A percentile compares a stretch with the other conserved stretches of the same genome.
phyloP scores from a whole-genome alignment of 2,329 filamentous ascomycete species.

The Trichoderma sp. region DNA sequence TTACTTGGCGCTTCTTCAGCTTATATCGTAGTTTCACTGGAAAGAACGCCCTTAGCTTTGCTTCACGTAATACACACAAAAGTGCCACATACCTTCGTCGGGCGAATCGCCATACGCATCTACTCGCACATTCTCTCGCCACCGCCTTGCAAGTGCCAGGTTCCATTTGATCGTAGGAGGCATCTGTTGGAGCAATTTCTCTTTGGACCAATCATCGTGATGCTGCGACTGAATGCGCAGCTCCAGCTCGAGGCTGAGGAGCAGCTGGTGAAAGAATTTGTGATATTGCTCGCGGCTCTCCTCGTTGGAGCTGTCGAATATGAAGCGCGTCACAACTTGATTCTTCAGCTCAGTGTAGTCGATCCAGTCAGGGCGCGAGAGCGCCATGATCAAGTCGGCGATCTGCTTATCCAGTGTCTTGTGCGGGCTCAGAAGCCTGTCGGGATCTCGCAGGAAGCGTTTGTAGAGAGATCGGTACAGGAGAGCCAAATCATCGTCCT shows the following conservation, averaged over 20 bases:
- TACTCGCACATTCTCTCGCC: conserved; percentile 68
- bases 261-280: conserved; percentile 73
- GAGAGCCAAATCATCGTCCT: conserved; percentile 56
- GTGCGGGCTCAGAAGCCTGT: conserved; percentile 59
- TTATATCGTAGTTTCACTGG: conserved; percentile 61
- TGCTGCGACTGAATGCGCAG: conserved; percentile 63
- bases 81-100: conserved; percentile 45
- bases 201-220: conserved; percentile 62
- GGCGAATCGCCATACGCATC: conserved; percentile 56
- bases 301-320: conserved; percentile 58
- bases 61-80: not conserved
- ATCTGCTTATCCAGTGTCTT: conserved; percentile 69
- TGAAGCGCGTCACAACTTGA: conserved; percentile 71
- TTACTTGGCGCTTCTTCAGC: conserved; percentile 65
- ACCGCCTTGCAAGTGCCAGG: conserved; percentile 69
- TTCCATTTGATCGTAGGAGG: conserved; percentile 72
- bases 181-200: conserved; percentile 61
- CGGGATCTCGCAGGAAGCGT: conserved; percentile 65
- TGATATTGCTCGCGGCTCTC: conserved; percentile 58
- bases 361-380: conserved; percentile 69
- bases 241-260: conserved; percentile 70
- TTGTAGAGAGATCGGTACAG: conserved; percentile 66
- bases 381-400: conserved; percentile 65
- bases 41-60: not conserved
- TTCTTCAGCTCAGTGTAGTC: conserved; percentile 69